Base-by-base conservation (phyloP, 306 rosid species). In the Inga laurina region DNA sequence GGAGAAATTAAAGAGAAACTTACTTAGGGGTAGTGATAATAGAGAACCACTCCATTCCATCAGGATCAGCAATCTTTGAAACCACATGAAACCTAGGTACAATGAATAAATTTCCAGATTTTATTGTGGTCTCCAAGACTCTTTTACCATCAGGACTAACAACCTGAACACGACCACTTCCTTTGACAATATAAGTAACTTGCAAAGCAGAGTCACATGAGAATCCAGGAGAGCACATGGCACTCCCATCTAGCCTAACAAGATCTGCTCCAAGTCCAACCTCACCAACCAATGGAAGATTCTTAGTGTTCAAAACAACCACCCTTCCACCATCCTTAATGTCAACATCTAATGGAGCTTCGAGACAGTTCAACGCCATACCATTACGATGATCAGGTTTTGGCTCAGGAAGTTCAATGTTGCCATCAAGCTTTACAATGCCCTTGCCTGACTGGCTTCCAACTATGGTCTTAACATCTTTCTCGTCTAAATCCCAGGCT, bases 301-400 rank as follows among this genome's bases (percentile, higher is more conserved):
- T 57, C 64, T 57, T 19, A 14, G 64, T 57, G 64, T 57, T 57
- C 64, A 57, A n/a, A 19, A 57, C 64, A 57, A 57, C 64, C 27
- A 57, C 64, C n/a, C 64, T 57, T n/a, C 64, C 64, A n/a, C 64
- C 64, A 57, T 57, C 64, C 64, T 57, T 57, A 57, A 57, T 57
- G 30, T 57, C 24, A 21, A 57, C 64, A 8, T 57, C 64, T n/a
- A 57, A 57, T 21, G 65, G 32, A 57, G 65, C 32, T 4, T 57
- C 65, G 2, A 57, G 65, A 57, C 65, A 57, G 27, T 57, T 57
- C 65, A 57, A 21, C 8, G 11, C 65, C 65, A 57, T 57, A n/a
- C 32, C 65, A 7, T 57, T n/a, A 57, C 65, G 65, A 57, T 57
- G 65, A 57, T 57, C 27, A 57, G 65, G 65, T n/a, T 57, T 35